Evolutionary conservation across 2,329 filamentous ascomycete genomes (phyloP), one percentile per base, ranked within the genome.

Genomic region (Pseudohalonectria lignicola): DNA sequence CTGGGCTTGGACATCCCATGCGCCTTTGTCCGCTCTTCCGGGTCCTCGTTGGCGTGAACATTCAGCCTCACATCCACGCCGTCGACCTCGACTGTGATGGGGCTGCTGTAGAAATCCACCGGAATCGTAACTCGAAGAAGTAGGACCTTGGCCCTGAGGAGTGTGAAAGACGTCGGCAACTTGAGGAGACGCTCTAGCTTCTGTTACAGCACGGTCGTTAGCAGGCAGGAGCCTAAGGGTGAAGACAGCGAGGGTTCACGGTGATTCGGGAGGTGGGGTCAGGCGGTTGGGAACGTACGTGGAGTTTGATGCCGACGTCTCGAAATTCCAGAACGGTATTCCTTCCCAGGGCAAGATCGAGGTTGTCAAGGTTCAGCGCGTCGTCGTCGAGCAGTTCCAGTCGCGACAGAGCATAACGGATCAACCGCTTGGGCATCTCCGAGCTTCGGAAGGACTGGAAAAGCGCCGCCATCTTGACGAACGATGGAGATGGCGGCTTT

Each of bases 371-470:
- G 52, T 95, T 84, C 47, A 95, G 66, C 11, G 83, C 80, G 53
- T 93, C 82, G 41, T 86, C 83, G 53, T 96, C 92, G 42, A 98
- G 75, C 39, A 95, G 70, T 49, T 94, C 87, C 42, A 94, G 70
- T 41, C 81, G 79, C 18, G 82, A 82, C 31, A 98, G 67, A 36
- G 81, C 86, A 65, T 92, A 94, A 48, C 86, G 81, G 47, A 96
- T 73, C 51, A 96, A 71, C 58, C 82, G 79, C 71, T 92, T 94
- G 63, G 88, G 85, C 68, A 94, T 86, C 49, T 76, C 84, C 45
- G 86, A 76, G 56, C 62, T 68, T 51, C 67, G 62, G 51, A 78
- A 76, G 41, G 68, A 70, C 59, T 69, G 79, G 52, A 92, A 74
- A 55, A 85, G 78, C 55, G 73, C 79, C 39, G 80, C 77, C 83